Conservation (phyloP, 2,329 filamentous ascomycete species). For the Kalmusia sp. region DNA sequence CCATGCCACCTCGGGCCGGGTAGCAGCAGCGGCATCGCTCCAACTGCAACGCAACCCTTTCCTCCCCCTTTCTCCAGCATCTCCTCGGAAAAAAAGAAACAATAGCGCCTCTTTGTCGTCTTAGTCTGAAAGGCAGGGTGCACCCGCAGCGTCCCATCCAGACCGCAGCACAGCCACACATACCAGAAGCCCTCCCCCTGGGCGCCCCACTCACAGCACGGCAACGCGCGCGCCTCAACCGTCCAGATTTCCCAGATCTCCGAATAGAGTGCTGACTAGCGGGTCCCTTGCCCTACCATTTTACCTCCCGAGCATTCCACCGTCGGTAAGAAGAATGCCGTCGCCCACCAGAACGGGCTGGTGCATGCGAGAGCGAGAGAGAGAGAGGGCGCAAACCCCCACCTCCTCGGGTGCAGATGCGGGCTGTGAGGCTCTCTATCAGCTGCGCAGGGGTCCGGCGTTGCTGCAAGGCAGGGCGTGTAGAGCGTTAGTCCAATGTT, state of each 20-base stretch:
- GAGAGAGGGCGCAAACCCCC: too few species aligned
- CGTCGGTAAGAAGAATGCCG: background rate
- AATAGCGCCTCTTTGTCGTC: background rate
- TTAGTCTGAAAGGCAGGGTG: background rate
- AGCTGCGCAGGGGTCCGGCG: conserved; percentile 2
- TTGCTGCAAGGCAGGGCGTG: background rate
- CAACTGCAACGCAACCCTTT: too few species aligned
- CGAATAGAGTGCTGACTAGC: background rate
- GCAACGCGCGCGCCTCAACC: background rate
- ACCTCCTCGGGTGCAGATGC: conserved; percentile 3
- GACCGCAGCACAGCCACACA: background rate
- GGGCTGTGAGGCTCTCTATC: conserved; percentile 9
- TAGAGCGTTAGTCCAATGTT: conserved; percentile 4
- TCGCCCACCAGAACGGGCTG: background rate
- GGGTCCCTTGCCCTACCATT: background rate
- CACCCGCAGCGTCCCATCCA: conserved; percentile 1
- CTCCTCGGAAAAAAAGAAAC: background rate
- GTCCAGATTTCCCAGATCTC: conserved; percentile 1
- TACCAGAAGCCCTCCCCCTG: background rate
- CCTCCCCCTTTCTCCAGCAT: too few species aligned
- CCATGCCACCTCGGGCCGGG: background rate
- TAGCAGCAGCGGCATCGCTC: background rate
- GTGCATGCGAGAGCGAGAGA: conserved; percentile 5
- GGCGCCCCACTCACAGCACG: background rate
- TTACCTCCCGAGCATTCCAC: too few species aligned